Evolutionary conservation across 2,329 filamentous ascomycete genomes (phyloP).

Genomic region (Stemphylium lycopersici): DNA sequence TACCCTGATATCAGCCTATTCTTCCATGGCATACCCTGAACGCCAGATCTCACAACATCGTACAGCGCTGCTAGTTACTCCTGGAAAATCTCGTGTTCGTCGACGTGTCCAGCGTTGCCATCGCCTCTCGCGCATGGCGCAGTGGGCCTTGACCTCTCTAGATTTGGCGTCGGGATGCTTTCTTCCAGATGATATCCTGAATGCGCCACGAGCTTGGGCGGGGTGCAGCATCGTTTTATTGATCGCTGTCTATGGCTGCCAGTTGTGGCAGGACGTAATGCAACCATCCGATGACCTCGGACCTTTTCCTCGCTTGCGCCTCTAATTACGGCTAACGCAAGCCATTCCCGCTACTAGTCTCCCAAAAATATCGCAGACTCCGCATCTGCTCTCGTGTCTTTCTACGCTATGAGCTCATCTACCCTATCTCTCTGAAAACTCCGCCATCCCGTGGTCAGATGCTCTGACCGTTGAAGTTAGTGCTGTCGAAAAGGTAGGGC

Average conservation of each 20-base stretch:
- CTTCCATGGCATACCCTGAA: neutral
- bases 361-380: constrained; percentile 43
- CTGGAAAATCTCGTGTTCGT: neutral
- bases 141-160: constrained; percentile 1
- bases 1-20: neutral
- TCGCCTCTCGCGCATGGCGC: neutral
- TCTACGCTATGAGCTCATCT: constrained; percentile 41
- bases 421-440: constrained; percentile 23
- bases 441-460: constrained; percentile 37
- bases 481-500: constrained; percentile 23
- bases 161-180: neutral
- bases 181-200: constrained; percentile 9
- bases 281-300: constrained; percentile 39
- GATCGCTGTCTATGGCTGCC: constrained; percentile 34
- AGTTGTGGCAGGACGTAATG: constrained; percentile 32
- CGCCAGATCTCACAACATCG: neutral
- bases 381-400: constrained; percentile 36
- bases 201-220: constrained; percentile 14
- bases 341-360: constrained; percentile 28
- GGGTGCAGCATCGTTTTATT: constrained; percentile 35
- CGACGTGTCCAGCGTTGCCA: neutral
- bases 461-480: constrained; percentile 27
- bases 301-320: constrained; percentile 31
- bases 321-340: constrained; percentile 19
- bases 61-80: neutral